These are phyloP conservation scores for Starmerella floricola DNA, from an alignment of 805 yeast species.

Conservation along the genomic window DNA sequence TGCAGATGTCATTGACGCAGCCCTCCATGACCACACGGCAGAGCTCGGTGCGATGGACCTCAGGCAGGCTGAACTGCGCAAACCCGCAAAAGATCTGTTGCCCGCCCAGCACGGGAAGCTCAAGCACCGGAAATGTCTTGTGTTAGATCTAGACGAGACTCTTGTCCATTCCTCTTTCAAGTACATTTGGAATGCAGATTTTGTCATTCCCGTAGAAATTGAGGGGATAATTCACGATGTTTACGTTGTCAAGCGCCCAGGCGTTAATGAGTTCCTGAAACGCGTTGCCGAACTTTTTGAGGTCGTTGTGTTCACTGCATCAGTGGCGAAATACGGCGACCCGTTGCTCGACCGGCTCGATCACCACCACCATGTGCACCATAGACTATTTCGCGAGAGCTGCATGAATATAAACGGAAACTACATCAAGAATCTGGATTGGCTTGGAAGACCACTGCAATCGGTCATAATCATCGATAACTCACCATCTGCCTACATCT, in stretches of 20 bases:
- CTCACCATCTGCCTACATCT: conserved; percentile 95
- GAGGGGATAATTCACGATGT: conserved; percentile 88
- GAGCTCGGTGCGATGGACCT: conserved; percentile 33
- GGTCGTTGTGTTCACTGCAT: conserved; percentile 94
- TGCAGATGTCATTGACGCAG: not conserved
- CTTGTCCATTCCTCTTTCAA: conserved; percentile 92
- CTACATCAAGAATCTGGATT: conserved; percentile 85
- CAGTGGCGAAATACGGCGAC: conserved; percentile 90
- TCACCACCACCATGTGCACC: conserved; percentile 62
- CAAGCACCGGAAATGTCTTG: conserved; percentile 62
- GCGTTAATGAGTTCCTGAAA: conserved; percentile 83
- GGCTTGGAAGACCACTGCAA: conserved; percentile 79
- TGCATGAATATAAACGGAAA: conserved; percentile 91
- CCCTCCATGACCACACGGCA: conserved; percentile 23
- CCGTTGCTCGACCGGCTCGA: conserved; percentile 87
- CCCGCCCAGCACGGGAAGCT: conserved; percentile 22
- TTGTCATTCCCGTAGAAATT: conserved; percentile 93
- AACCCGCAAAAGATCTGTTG: conserved; percentile 28
- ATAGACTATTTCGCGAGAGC: conserved; percentile 84
- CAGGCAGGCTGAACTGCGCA: conserved; percentile 27
- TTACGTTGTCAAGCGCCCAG: conserved; percentile 93
- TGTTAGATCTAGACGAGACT: conserved; percentile 90
- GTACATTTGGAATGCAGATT: conserved; percentile 83
- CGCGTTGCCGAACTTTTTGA: conserved; percentile 79
- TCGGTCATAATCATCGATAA: conserved; percentile 87